phyloP scores from a whole-genome alignment of 192 early-diverging fungal species.

The Piromyces sp. region DNA sequence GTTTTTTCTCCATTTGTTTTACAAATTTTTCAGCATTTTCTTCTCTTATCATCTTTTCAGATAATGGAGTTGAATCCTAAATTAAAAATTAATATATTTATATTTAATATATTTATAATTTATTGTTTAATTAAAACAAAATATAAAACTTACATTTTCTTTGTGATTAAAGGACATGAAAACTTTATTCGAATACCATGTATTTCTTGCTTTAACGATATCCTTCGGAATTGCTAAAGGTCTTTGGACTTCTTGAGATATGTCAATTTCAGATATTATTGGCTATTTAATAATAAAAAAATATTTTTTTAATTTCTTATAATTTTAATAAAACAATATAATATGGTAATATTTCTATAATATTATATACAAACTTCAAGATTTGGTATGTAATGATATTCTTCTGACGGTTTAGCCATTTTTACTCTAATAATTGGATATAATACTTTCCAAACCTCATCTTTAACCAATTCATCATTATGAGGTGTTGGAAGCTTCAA shows the following conservation, averaged over 20 bases:
- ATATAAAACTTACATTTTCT: neutral
- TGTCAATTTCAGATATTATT: neutral
- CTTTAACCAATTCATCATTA: neutral
- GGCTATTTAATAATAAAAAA: neutral
- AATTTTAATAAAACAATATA: no score
- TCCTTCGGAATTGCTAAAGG: neutral
- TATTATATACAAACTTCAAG: neutral
- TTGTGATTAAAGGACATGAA: neutral
- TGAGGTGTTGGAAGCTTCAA: neutral
- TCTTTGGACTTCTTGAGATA: neutral
- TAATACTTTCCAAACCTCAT: neutral
- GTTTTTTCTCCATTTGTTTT: neutral
- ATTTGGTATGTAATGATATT: neutral
- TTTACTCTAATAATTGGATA: neutral
- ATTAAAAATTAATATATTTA: neutral
- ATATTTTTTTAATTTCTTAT: no score
- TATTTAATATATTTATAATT: neutral
- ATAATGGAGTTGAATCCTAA: neutral
- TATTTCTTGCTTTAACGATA: neutral
- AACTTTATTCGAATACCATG: neutral
- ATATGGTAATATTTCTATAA: no score
- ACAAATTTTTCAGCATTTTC: neutral
- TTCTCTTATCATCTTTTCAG: neutral
- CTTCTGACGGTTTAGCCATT: neutral
- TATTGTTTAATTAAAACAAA: no score